Percentiles rank a stretch among this genome's conserved stretches.
phyloP scores from a whole-genome alignment of 371 early-diverging fungal genomes.

The Syncephalastrum contaminatum region DNA sequence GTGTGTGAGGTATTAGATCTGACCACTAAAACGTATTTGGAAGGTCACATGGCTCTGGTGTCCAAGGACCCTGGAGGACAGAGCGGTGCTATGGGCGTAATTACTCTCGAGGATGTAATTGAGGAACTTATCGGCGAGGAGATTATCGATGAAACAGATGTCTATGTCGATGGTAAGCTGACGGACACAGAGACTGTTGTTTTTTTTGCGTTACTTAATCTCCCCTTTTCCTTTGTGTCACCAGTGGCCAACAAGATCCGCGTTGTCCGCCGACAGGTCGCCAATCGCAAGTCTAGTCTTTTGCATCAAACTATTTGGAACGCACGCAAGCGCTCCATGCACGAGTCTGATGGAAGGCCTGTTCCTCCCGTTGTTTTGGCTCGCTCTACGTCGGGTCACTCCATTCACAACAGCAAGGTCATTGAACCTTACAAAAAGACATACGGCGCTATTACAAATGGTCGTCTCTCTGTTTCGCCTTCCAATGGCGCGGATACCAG shows the following conservation, averaged over 20 bases:
- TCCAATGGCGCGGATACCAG: slow-evolving; percentile 2
- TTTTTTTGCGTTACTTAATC: neutral
- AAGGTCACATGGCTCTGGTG: slow-evolving; percentile 73
- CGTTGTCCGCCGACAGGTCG: slow-evolving; percentile 38
- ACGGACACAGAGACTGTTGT: neutral
- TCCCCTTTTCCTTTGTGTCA: slow-evolving; percentile 3
- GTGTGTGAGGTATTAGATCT: neutral
- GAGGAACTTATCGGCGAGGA: slow-evolving; percentile 95
- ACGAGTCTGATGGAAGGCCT: neutral
- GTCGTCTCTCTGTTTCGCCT: slow-evolving; percentile 14
- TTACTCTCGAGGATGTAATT: slow-evolving; percentile 96
- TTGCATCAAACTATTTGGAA: slow-evolving; percentile 9
- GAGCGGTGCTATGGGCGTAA: slow-evolving; percentile 78
- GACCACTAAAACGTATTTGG: neutral
- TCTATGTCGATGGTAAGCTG: slow-evolving; percentile 75
- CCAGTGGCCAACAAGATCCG: slow-evolving; percentile 41
- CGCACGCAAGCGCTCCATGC: slow-evolving; percentile 8
- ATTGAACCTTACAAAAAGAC: slow-evolving; percentile 18
- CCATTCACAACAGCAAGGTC: slow-evolving; percentile 11
- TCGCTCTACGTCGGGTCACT: slow-evolving; percentile 5
- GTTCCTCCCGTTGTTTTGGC: neutral
- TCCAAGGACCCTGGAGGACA: slow-evolving; percentile 54
- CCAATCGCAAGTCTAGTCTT: slow-evolving; percentile 15
- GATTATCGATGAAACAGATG: slow-evolving; percentile 94
- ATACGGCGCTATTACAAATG: slow-evolving; percentile 15